A percentile compares a stretch with the other conserved stretches of the same genome.
Evolutionary conservation across 2,329 filamentous ascomycete genomes (phyloP).

Genomic region (Aureobasidium mangrovei): DNA sequence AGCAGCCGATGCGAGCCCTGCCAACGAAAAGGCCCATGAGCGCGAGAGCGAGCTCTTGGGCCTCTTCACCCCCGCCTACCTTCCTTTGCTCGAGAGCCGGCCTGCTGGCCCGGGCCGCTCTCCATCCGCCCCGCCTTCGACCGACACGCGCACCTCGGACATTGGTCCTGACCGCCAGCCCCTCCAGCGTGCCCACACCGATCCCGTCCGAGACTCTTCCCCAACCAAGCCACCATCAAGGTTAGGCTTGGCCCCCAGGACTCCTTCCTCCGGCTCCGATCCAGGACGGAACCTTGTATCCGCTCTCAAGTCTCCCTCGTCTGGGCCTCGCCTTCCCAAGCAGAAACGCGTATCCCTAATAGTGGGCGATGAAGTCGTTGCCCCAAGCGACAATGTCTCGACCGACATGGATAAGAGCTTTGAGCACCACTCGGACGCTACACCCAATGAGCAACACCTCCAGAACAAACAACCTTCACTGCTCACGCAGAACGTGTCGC

Average conservation of each 20-base stretch:
- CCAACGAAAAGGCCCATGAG: slow-evolving; percentile 11
- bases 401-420: not conserved
- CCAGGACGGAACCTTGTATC: slow-evolving; percentile 27
- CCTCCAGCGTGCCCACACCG: slow-evolving; percentile 23
- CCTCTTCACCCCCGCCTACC: slow-evolving; percentile 29
- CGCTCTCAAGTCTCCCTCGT: slow-evolving; percentile 25
- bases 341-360: slow-evolving; percentile 29
- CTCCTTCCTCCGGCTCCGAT: slow-evolving; percentile 29
- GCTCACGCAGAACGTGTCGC: not conserved
- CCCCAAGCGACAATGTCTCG: slow-evolving; percentile 28
- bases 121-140: slow-evolving; percentile 21
- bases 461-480: not conserved
- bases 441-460: not conserved
- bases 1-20: not conserved
- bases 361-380: slow-evolving; percentile 28
- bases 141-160: not conserved
- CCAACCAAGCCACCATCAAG: not conserved
- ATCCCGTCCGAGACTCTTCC: slow-evolving; percentile 17
- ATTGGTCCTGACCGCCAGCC: slow-evolving; percentile 1
- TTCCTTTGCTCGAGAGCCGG: slow-evolving; percentile 26
- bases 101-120: slow-evolving; percentile 17
- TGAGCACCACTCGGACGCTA: not conserved
- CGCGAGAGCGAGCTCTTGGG: slow-evolving; percentile 28
- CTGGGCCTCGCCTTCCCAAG: slow-evolving; percentile 18
- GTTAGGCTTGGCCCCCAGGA: slow-evolving; percentile 23